Percentiles rank a stretch among this genome's conserved stretches.
Conservation (phyloP, 2,329 filamentous ascomycete species). For the Fusarium globosum region DNA sequence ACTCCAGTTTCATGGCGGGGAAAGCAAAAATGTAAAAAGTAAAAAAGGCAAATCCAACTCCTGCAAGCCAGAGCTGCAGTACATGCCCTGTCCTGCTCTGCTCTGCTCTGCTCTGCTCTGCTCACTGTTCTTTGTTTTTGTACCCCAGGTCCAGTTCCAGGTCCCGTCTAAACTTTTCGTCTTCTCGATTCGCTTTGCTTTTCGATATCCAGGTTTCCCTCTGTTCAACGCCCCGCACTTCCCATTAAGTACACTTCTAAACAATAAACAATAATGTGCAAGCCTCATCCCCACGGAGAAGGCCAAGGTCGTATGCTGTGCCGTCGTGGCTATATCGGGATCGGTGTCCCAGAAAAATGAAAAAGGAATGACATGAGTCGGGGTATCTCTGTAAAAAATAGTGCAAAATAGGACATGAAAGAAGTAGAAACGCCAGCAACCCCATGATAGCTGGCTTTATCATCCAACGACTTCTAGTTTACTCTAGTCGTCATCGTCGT, state of each 20-base stretch:
- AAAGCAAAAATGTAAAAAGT: conserved; percentile 18
- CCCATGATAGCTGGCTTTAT: conserved; percentile 34
- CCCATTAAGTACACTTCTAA: conserved; percentile 43
- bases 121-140: conserved; percentile 31
- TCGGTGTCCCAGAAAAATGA: conserved; percentile 18
- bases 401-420: conserved; percentile 30
- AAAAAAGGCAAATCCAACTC: conserved; percentile 38
- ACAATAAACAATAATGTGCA: conserved; percentile 42
- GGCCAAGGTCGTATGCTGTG: conserved; percentile 29
- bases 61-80: conserved; percentile 25
- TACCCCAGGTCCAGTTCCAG: conserved; percentile 5
- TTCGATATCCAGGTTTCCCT: conserved; percentile 31
- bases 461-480: conserved; percentile 32
- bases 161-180: conserved; percentile 42
- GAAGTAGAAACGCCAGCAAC: conserved; percentile 35
- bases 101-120: conserved; percentile 1
- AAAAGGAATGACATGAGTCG: conserved; percentile 46
- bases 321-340: conserved; percentile 41
- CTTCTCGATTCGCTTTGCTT: conserved; percentile 25
- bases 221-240: conserved; percentile 39
- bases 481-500: conserved; percentile 39
- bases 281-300: conserved; percentile 5
- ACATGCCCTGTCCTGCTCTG: background rate
- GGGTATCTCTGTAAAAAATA: conserved; percentile 42
- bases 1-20: conserved; percentile 15